Base-by-base conservation (phyloP, 345 rosid genomes). In the Toxicodendron radicans region DNA sequence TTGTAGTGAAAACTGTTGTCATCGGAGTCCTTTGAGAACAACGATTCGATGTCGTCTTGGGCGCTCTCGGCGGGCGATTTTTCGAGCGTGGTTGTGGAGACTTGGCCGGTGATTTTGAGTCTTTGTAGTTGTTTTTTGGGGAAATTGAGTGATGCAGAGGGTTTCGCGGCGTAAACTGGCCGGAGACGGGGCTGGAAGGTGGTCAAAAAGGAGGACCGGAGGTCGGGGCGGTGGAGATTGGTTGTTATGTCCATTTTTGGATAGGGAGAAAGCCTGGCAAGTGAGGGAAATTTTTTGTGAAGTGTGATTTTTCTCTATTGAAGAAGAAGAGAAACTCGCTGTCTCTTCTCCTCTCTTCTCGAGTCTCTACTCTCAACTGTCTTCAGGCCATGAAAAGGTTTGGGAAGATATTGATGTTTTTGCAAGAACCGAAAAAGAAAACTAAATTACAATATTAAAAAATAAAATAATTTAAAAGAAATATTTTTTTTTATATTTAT, bases 31-130 rank as follows among this genome's bases (percentile, higher is more conserved):
- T 52, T 80, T 0, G 92, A 91, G 72, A 92, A 87, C 74, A 95
- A 81, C 6, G 97, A 88, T 56, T 95, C 97, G 58, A 91, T 79
- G 61, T 94, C 97, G 46, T 81, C 83, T 81, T 72, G 68, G 10
- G 78, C 66, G 7, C 77, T 64, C 38, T 82, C 79, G 32, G 80
- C 82, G 2, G 89, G 75, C 7, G 91, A 58, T 27, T 71, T 79
- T 33, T 87, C 92, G 57, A 82, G 84, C 63, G 86, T 87, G 76
- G 97, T 73, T 1, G 94, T 78, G 57, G 95, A 84, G 2, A 85
- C 18, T 20, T 83, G 88, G 58, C 88, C 73, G 23, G 72, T 56
- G 65, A 86, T 84, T 72, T 60, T 78, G 4, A 62, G 62, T 7
- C 68, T 18, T 64, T 63, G 43, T n/a, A n/a, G n/a, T 38, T 38